phyloP scores from a whole-genome alignment of 2,329 filamentous ascomycete species.

The Diaporthe amygdali region DNA sequence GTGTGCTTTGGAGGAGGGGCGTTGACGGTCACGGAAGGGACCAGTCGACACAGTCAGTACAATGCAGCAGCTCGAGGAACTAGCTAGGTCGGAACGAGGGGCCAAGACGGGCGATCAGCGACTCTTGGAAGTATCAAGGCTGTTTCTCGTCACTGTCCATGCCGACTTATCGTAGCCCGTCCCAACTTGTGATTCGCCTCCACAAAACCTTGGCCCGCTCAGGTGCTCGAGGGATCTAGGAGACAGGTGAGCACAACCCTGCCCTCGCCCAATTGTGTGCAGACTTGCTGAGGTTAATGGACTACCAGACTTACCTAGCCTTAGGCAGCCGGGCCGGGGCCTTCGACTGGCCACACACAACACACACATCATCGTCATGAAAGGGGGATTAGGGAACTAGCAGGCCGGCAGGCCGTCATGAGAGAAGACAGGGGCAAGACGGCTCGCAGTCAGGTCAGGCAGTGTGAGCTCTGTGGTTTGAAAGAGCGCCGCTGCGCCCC shows the following conservation, averaged over 20 bases:
- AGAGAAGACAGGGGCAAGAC: background rate
- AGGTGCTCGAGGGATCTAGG: background rate
- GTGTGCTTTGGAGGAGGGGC: background rate
- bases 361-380: background rate
- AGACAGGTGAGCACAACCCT: slow-evolving; percentile 4
- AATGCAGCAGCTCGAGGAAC: background rate
- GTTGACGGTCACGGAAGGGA: background rate
- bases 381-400: background rate
- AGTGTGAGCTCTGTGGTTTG: background rate
- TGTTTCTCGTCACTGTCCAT: slow-evolving; percentile 7
- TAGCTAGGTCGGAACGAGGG: slow-evolving; percentile 2
- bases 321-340: background rate
- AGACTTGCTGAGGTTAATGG: background rate
- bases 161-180: background rate
- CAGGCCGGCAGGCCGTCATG: background rate
- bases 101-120: slow-evolving; percentile 9
- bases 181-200: slow-evolving; percentile 5
- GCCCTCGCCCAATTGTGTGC: background rate
- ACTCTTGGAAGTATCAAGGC: slow-evolving; percentile 1
- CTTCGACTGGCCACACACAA: background rate
- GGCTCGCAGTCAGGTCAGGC: background rate
- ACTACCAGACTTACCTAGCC: background rate
- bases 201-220: background rate
- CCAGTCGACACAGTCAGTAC: background rate
- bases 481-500: background rate